phyloP scores from a whole-genome alignment of 1,284 basidiomycete genomes.

The Abortiporus biennis region DNA sequence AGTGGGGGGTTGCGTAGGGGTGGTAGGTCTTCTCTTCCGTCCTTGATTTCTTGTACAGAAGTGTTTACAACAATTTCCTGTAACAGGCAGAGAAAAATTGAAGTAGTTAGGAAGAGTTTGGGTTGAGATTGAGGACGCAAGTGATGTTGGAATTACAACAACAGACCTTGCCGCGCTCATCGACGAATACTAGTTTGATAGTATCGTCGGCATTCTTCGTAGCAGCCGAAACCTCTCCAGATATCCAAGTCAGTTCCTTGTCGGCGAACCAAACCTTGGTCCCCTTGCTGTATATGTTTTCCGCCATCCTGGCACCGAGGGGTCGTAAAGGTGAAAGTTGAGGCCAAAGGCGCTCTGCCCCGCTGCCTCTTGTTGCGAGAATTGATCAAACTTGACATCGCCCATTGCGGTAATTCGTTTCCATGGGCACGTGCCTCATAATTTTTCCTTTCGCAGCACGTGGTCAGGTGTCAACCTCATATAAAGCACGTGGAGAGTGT shows the following conservation, averaged over 20 bases:
- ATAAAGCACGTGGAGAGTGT: too few species aligned
- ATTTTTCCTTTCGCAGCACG: too few species aligned
- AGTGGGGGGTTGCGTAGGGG: constrained; percentile 95
- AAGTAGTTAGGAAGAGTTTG: neutral
- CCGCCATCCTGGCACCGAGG: constrained; percentile 51
- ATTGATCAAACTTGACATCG: too few species aligned
- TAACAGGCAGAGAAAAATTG: constrained; percentile 3
- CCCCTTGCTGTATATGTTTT: constrained; percentile 82
- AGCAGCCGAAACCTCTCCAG: constrained; percentile 73
- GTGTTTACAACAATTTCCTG: constrained; percentile 78
- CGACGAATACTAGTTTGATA: constrained; percentile 75
- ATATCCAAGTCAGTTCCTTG: constrained; percentile 90
- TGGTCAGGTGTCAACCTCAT: too few species aligned
- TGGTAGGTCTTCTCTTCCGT: constrained; percentile 73
- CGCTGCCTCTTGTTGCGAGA: too few species aligned
- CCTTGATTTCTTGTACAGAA: constrained; percentile 72
- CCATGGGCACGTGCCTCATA: too few species aligned
- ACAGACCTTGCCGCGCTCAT: constrained; percentile 81
- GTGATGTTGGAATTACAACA: too few species aligned
- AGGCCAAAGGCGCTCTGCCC: too few species aligned
- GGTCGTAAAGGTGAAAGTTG: constrained; percentile 1
- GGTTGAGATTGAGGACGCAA: constrained; percentile 1
- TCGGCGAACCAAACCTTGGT: constrained; percentile 88
- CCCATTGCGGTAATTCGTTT: too few species aligned
- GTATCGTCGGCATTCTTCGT: constrained; percentile 57